These are phyloP conservation scores for Rhododendron williamsianum DNA, from an alignment of 148 eudicot species.

Conservation along the genomic window DNA sequence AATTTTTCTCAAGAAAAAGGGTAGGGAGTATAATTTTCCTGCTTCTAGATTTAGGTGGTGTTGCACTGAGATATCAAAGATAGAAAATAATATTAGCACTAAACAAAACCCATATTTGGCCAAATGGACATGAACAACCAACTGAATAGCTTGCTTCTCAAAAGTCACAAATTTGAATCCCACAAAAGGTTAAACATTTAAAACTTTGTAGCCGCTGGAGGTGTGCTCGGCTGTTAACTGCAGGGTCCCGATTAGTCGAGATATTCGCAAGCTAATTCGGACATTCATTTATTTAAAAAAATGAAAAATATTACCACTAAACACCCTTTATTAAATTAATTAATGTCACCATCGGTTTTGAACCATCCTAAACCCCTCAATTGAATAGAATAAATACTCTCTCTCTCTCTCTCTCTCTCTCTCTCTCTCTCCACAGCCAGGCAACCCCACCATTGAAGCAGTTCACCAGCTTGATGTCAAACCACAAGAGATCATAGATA, in stretches of 20 bases:
- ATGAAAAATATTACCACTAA: neutral
- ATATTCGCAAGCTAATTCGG: accelerated
- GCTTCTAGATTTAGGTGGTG: neutral
- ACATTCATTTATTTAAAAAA: too few relatives aligned
- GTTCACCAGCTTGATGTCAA: slow-evolving; percentile 17
- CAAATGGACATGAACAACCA: too few relatives aligned
- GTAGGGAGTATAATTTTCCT: neutral
- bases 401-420: neutral
- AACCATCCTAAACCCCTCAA: neutral
- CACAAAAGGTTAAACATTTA: too few relatives aligned
- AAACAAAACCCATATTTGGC: too few relatives aligned
- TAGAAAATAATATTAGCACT: too few relatives aligned
- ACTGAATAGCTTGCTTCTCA: too few relatives aligned
- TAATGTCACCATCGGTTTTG: neutral
- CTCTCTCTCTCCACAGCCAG: neutral
- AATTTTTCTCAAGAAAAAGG: neutral
- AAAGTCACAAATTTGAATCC: too few relatives aligned
- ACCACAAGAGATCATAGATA: neutral
- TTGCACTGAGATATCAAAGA: too few relatives aligned
- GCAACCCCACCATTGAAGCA: slow-evolving; percentile 2
- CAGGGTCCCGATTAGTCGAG: too few relatives aligned
- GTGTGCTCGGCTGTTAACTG: too few relatives aligned
- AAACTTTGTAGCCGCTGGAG: too few relatives aligned
- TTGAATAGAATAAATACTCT: neutral
- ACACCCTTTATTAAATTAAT: neutral